These are phyloP conservation scores for Litchi chinensis DNA, from an alignment of 345 rosid genomes.

Conservation along the genomic window DNA sequence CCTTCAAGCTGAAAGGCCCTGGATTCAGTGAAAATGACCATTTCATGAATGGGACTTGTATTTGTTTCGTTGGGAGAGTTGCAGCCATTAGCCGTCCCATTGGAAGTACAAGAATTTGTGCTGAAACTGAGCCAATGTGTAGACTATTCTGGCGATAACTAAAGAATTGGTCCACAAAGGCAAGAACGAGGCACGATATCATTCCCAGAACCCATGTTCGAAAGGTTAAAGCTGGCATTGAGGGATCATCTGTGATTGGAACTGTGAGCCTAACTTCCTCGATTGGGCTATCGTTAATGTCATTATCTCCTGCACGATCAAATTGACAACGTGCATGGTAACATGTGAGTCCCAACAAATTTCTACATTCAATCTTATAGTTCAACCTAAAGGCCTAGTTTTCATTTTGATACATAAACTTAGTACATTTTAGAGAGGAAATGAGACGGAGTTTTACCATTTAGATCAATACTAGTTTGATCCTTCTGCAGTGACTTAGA, in stretches of 20 bases:
- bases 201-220: conserved; percentile 54
- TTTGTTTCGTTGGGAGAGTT: conserved; percentile 23
- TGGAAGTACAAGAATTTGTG: conserved; percentile 46
- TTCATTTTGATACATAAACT: neutral
- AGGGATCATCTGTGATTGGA: conserved; percentile 43
- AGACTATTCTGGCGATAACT: conserved; percentile 37
- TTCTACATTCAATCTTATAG: neutral
- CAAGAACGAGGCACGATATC: conserved; percentile 24
- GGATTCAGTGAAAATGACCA: conserved; percentile 59
- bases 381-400: neutral
- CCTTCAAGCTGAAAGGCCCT: conserved; percentile 50
- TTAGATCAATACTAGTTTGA: neutral
- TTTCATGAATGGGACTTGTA: conserved; percentile 32
- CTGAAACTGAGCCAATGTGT: conserved; percentile 27
- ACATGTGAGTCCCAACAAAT: neutral
- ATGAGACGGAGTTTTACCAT: neutral
- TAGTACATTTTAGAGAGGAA: conserved; percentile 1
- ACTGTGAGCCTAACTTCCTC: conserved; percentile 45
- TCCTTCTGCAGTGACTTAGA: neutral
- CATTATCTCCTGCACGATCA: neutral
- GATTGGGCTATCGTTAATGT: conserved; percentile 34
- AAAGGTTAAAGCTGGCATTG: conserved; percentile 35
- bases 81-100: conserved; percentile 50
- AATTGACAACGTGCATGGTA: neutral
- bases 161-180: conserved; percentile 47